phyloP scores from a whole-genome alignment of 75 land plant species.

The Selaginella moellendorffii region DNA sequence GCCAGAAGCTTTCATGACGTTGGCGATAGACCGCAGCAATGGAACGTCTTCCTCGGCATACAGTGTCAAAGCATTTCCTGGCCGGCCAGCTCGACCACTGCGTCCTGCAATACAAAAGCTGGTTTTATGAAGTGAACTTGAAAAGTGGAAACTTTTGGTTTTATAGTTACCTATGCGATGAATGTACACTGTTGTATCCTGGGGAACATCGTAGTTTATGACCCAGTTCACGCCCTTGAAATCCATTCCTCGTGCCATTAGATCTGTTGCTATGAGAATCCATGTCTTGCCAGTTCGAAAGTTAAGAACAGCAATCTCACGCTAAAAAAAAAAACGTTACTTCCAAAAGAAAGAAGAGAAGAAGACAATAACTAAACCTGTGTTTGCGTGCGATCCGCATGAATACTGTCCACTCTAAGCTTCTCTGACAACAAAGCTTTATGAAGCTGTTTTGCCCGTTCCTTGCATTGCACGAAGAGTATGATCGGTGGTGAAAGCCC shows the following conservation, averaged over 20 bases:
- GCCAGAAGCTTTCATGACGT: slow-evolving; percentile 74
- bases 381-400: slow-evolving; percentile 68
- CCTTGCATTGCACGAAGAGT: slow-evolving; percentile 90
- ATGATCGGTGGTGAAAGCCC: too few relatives aligned
- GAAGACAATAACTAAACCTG: too few relatives aligned
- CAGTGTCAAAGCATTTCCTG: slow-evolving; percentile 68
- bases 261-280: slow-evolving; percentile 93
- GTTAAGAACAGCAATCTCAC: slow-evolving; percentile 78
- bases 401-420: slow-evolving; percentile 63
- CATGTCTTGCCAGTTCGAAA: slow-evolving; percentile 88
- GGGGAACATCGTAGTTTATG: slow-evolving; percentile 87
- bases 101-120: too few relatives aligned
- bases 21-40: slow-evolving; percentile 67
- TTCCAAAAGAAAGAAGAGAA: too few relatives aligned
- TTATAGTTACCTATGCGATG: slow-evolving; percentile 96
- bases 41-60: slow-evolving; percentile 81
- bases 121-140: too few relatives aligned
- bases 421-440: slow-evolving; percentile 51
- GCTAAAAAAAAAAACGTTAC: too few relatives aligned
- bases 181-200: slow-evolving; percentile 65
- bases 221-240: slow-evolving; percentile 95
- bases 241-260: slow-evolving; percentile 88
- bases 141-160: too few relatives aligned
- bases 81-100: slow-evolving; percentile 84
- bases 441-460: slow-evolving; percentile 80